phyloP scores from a whole-genome alignment of 2,329 filamentous ascomycete genomes.

The Exophiala oligosperma region DNA sequence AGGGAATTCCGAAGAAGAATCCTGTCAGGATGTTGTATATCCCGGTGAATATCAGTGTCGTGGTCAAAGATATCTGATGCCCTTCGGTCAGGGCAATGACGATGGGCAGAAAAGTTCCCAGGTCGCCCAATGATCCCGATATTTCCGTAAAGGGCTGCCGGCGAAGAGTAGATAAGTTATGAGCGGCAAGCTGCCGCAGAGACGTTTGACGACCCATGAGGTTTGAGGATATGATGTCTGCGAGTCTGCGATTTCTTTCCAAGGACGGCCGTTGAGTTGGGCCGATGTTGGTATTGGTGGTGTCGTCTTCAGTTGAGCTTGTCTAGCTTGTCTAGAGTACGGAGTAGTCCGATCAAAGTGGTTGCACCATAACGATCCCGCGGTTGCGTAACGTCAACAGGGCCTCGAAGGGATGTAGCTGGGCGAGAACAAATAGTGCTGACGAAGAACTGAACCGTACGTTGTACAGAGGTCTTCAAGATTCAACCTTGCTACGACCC shows the following conservation, averaged over 20 bases:
- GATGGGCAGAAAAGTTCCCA: constrained; percentile 85
- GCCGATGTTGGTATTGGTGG: too few species aligned
- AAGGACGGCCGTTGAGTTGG: too few species aligned
- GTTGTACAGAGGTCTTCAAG: too few species aligned
- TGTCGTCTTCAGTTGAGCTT: too few species aligned
- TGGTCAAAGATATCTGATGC: constrained; percentile 75
- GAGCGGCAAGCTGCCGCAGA: constrained; percentile 15
- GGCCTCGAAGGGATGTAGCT: too few species aligned
- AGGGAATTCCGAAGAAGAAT: constrained; percentile 77
- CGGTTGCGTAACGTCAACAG: too few species aligned
- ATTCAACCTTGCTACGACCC: not conserved
- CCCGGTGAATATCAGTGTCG: constrained; percentile 83
- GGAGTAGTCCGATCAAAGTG: too few species aligned
- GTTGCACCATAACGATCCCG: too few species aligned
- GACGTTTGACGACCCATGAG: not conserved
- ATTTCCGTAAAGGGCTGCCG: constrained; percentile 69
- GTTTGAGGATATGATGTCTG: not conserved
- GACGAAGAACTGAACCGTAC: too few species aligned
- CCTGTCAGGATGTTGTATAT: constrained; percentile 84
- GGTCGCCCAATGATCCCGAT: constrained; percentile 83
- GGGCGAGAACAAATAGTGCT: too few species aligned
- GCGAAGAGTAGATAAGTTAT: constrained; percentile 60
- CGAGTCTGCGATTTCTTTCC: not conserved
- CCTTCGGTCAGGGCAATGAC: constrained; percentile 82
- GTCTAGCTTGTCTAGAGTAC: too few species aligned